Evolutionary conservation across 257 asterid genomes (phyloP).

Genomic region (Jacaranda mimosifolia): DNA sequence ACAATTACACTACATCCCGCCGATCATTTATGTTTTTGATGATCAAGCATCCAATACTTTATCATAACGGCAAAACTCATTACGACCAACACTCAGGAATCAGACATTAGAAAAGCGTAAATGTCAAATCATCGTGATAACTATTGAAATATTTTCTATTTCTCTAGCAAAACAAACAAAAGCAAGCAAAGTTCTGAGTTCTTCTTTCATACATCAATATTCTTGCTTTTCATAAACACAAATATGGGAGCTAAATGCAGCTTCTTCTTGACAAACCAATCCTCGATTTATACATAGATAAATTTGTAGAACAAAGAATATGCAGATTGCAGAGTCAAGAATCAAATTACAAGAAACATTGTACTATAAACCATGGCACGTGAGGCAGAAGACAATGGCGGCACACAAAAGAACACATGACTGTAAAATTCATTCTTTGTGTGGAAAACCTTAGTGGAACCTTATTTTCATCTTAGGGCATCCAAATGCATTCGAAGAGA

Average conservation of each 20-base stretch:
- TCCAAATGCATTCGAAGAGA: no score
- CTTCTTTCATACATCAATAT: neutral
- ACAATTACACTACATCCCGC: neutral
- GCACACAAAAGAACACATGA: no score
- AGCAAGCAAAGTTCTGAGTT: neutral
- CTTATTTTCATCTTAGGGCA: no score
- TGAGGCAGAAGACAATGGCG: no score
- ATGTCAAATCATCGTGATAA: neutral
- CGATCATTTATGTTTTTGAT: neutral
- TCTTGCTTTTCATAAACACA: neutral
- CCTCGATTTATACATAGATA: neutral
- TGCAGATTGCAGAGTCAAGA: neutral
- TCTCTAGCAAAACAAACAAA: neutral
- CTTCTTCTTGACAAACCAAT: neutral
- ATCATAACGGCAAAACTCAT: neutral
- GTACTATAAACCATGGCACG: no score
- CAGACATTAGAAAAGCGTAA: neutral
- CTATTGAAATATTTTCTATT: no score
- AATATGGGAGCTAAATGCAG: constrained; percentile 22
- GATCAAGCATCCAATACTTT: neutral
- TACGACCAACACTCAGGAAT: neutral
- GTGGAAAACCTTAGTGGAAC: no score
- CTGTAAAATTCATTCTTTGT: no score
- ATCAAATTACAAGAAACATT: constrained; percentile 11
- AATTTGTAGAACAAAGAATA: neutral